Base-by-base conservation (phyloP, 2,329 filamentous ascomycete species). In the Chaetomiaceae sp. region DNA sequence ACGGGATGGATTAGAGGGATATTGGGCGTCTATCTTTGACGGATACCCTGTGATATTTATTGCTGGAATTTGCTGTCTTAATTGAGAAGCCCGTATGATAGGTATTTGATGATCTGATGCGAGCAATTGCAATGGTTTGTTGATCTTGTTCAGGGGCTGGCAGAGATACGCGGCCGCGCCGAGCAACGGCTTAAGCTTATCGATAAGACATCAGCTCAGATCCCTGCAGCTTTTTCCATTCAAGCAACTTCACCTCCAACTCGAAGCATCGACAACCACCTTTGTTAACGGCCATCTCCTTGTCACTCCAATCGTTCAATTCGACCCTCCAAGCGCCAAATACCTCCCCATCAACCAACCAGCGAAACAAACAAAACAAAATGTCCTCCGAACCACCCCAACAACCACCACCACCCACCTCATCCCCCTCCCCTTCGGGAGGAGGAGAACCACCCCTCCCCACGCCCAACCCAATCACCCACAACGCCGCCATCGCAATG, bases 361-460 rank as follows among this genome's bases (percentile, higher is more conserved):
- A 15, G 7, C 7, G 8, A 14, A 38, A 33, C 25, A 9, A 9
- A 40, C 46, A 15, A n/a, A 33, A 12, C n/a, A 22, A 47, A 17
- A 47, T 37, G 34, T 19, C 34, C n/a, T 85, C 87, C 0, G 71
- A 91, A 47, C 91, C 15, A 25, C 25, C 27, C 20, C 11, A 19
- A 47, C 29, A 14, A 17, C 7, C 14, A 20, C 45, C 9, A 42
- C 19, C 38, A 44, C 22, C 34, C 17, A 19, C n/a, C 34, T 34
- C 53, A 63, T 58, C 22, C 66, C 66, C 60, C 59, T 65, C 19
- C 48, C 66, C 39, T 61, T 76, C 47, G 6, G n/a, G n/a, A n/a
- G n/a, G n/a, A n/a, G n/a, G n/a, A n/a, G 43, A 52, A 33, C 45
- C 45, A 57, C 15, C 54, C 48, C 51, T 52, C 44, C 64, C 63